Base-by-base conservation (phyloP, 2,329 filamentous ascomycete genomes). In the Aspergillus tamarii region DNA sequence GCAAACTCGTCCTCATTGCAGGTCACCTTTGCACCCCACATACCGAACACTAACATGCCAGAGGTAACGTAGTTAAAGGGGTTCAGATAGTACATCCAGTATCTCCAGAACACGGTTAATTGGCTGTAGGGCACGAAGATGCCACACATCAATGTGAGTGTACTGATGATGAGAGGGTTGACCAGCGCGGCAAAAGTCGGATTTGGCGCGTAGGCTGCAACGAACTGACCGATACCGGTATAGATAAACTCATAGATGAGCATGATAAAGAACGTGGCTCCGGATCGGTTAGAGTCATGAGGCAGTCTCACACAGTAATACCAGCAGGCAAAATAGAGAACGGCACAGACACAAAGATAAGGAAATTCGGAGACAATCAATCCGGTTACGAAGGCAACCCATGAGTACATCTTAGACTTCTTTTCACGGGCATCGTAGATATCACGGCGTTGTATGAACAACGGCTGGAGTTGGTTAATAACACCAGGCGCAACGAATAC, bases 211-310 rank as follows among this genome's bases (percentile, higher is more conserved):
- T 92, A 92, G 0, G 91, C 90, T 64, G 88, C 89, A 68, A 94
- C 90, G 87, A 90, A 93, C 75, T 92, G 91, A 19, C 89, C 91
- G 86, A 89, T 93, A 70, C 83, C 87, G 30, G 84, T 85, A 76
- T 88, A 86, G 79, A 92, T 91, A 26, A 92, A 78, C 78, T 88
- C 91, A 78, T 92, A 92, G 1, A 93, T 82, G 66, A 93, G 76
- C 11, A 87, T 87, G 85, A 94, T 91, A 34, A 93, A 80, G 79
- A 89, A 93, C 8, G 88, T 84, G 69, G 68, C 69, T 4, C 76
- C 75, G 10, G 74, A 71, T 56, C 72, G 74, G 64, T 70, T 69
- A 30, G 85, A 68, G 23, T 67, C 66, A 1, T 60, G 64, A 8
- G 67, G 64, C 58, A 72, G 79, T 0, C 91, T 91, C 0, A 87